These are phyloP conservation scores for Picea engelmannii DNA, from an alignment of 83 land plant species.

Conservation along the genomic window DNA sequence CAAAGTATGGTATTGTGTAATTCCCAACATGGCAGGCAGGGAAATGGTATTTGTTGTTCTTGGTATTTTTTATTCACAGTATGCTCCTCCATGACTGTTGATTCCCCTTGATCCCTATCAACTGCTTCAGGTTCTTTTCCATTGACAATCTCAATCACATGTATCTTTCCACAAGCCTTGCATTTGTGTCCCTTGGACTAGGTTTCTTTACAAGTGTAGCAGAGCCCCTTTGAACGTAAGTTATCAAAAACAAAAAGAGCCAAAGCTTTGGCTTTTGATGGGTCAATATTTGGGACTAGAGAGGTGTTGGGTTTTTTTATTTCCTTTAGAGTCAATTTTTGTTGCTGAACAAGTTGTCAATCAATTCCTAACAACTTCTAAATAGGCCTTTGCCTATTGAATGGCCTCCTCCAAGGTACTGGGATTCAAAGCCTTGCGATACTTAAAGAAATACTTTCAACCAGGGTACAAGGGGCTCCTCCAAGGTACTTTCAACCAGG, in stretches of 20 bases:
- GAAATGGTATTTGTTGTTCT: no score
- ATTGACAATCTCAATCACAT: neutral
- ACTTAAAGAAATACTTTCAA: no score
- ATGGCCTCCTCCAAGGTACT: no score
- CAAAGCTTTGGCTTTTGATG: neutral
- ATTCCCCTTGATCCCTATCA: neutral
- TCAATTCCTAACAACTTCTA: no score
- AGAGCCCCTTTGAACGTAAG: neutral
- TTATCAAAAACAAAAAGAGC: neutral
- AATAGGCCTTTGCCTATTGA: no score
- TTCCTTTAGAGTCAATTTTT: neutral
- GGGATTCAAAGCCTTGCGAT: no score
- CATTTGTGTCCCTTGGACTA: neutral
- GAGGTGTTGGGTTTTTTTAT: neutral
- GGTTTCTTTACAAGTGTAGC: neutral
- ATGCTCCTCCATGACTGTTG: neutral
- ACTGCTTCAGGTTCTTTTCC: neutral
- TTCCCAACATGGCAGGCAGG: neutral
- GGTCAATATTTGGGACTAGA: neutral
- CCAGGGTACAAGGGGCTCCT: no score
- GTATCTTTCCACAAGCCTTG: neutral
- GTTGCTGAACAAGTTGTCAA: no score
- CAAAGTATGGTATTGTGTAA: neutral
- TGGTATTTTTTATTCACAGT: neutral
- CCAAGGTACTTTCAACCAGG: no score